Evolutionary conservation across 495 filamentous ascomycete species (phyloP).

Genomic region (Aspergillus carlsbadensis): DNA sequence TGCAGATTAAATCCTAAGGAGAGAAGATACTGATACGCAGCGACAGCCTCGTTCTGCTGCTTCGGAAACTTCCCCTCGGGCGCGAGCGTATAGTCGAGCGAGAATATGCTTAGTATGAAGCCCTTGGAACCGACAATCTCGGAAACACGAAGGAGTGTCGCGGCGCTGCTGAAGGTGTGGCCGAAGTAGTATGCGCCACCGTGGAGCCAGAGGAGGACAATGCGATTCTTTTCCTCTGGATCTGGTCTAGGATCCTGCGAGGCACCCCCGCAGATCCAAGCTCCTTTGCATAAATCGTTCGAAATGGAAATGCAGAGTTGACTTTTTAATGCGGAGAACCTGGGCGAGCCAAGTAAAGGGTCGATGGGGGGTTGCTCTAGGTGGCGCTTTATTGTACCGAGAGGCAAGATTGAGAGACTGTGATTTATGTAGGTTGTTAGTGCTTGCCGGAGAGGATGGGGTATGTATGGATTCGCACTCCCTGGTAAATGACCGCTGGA

Average conservation of each 20-base stretch:
- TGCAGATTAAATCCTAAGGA: not conserved
- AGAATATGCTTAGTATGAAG: not conserved
- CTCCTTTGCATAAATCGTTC: not conserved
- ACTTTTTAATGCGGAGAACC: too few species aligned
- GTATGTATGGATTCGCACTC: too few species aligned
- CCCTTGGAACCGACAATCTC: not conserved
- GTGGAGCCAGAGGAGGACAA: constrained; percentile 1
- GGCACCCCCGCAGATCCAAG: constrained; percentile 3
- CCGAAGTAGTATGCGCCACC: constrained; percentile 1
- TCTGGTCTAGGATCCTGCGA: not conserved
- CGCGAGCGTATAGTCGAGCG: not conserved
- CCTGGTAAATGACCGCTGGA: too few species aligned
- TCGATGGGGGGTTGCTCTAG: too few species aligned
- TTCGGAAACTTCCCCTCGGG: not conserved
- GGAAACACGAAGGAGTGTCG: not conserved
- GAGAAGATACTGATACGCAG: not conserved
- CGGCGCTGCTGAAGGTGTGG: not conserved
- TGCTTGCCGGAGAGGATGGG: too few species aligned
- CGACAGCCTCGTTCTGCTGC: not conserved
- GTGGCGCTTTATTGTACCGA: too few species aligned
- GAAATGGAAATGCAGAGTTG: not conserved
- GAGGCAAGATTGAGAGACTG: too few species aligned
- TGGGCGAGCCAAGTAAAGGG: too few species aligned
- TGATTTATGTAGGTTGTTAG: too few species aligned
- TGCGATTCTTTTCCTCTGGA: not conserved